Evolutionary conservation across 1,284 basidiomycete genomes (phyloP).

Genomic region (Microbotryum violaceum): DNA sequence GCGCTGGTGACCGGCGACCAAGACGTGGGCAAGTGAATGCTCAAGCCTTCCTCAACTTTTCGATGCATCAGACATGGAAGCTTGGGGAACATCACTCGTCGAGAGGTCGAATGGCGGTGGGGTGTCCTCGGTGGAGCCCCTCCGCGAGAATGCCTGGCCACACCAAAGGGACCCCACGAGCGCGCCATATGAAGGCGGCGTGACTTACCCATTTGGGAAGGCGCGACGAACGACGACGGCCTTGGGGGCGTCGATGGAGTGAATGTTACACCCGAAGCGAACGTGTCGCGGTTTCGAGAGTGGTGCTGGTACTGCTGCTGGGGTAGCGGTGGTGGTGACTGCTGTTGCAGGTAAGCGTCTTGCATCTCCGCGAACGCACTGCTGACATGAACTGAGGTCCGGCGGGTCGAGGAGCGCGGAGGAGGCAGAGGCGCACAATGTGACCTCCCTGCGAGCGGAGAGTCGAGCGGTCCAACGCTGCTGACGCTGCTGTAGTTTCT

Average conservation of each 20-base stretch:
- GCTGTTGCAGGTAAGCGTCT: conserved; percentile 12
- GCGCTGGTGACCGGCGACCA: no score
- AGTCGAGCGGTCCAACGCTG: no score
- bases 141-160: no score
- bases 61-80: no score
- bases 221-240: not conserved
- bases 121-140: no score
- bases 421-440: conserved; percentile 4
- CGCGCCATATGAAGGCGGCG: no score
- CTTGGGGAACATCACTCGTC: no score
- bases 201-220: not conserved
- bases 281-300: not conserved
- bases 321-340: not conserved
- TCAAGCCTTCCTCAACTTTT: no score
- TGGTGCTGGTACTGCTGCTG: not conserved
- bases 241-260: conserved; percentile 7
- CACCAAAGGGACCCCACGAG: not conserved
- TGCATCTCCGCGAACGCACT: conserved; percentile 16
- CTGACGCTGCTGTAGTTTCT: no score
- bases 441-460: no score
- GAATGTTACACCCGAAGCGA: not conserved
- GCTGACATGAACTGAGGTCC: not conserved
- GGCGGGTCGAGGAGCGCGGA: conserved; percentile 7
- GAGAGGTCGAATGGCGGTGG: no score
- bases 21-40: no score